Evolutionary conservation across 176 grass and related monocot genomes (phyloP).

Genomic region (Eragrostis curvula): DNA sequence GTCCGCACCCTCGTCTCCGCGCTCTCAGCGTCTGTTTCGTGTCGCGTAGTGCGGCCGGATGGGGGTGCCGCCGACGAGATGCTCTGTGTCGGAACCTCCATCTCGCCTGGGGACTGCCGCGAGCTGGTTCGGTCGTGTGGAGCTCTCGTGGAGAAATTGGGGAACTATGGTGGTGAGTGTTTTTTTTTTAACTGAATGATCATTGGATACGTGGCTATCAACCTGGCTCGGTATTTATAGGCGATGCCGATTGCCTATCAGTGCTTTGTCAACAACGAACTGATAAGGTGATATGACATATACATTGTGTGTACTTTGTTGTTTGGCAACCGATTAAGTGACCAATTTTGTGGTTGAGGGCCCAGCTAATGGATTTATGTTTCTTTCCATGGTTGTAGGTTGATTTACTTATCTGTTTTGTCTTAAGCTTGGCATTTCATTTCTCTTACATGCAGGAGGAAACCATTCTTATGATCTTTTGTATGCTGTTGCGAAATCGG

Average conservation of each 20-base stretch:
- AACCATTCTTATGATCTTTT: constrained; percentile 56
- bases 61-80: constrained; percentile 28
- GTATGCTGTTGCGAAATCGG: constrained; percentile 53
- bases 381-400: background rate
- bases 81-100: constrained; percentile 56
- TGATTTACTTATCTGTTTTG: constrained; percentile 3
- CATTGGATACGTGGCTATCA: background rate
- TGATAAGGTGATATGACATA: background rate
- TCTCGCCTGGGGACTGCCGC: constrained; percentile 49
- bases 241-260: background rate
- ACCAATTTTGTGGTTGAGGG: background rate
- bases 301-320: background rate
- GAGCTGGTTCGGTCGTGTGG: constrained; percentile 59
- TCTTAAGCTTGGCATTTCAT: constrained; percentile 16
- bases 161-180: constrained; percentile 47
- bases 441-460: constrained; percentile 39
- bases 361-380: background rate
- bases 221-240: background rate
- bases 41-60: constrained; percentile 41
- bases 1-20: constrained; percentile 57
- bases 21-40: constrained; percentile 60
- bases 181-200: background rate
- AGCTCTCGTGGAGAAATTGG: constrained; percentile 53
- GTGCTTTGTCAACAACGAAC: background rate
- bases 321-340: background rate